Evolutionary conservation across 2,329 filamentous ascomycete genomes (phyloP), one percentile per base, ranked within the genome.

Genomic region (Calonectria ilicicola): DNA sequence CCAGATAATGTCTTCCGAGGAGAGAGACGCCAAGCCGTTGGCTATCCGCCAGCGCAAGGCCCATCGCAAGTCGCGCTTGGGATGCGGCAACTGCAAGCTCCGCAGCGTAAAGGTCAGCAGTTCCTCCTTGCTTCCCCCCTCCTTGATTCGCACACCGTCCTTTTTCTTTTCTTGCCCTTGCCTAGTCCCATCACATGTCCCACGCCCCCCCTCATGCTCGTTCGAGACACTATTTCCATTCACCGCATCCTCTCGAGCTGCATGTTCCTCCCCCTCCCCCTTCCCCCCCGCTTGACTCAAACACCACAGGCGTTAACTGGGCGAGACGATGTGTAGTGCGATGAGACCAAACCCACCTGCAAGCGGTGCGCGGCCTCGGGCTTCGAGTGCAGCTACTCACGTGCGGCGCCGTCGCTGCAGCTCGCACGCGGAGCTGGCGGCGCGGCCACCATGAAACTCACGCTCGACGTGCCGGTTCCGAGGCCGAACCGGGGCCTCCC

Each of bases 61-160:
- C 4, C 89, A 91, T 74, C 87, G 82, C 26, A 91, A 91, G 76
- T 91, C 88, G 1, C 83, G 87, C 21, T 82, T 83, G 17, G 89
- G 89, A 2, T 91, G 89, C 74, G 85, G 85, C 3, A 91, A 91
- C 75, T 91, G 90, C 79, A 90, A 90, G 75, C 77, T 90, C 23
- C 83, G 88, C 40, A 83, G 86, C 65, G 84, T 90, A 62, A 91
- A 90, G 83, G 88, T 87, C 79, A 47, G 66, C 26, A 42, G 35
- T 9, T 19, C 6, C 35, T 10, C 17, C 44, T 72, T 63, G 56
- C 8, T 27, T 12, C 7, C 9, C 35, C 35, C 10, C 27, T 42
- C 29, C 17, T 5, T 5, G 49, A 27, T 21, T 29, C 19, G 14
- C 47, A 15, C 17, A n/a, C 38, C 26, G 10, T 38, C 27, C 27